Percentiles rank a stretch among this genome's conserved stretches.
Conservation (phyloP, 73 alveolate species). For the Tetrahymena borealis region DNA sequence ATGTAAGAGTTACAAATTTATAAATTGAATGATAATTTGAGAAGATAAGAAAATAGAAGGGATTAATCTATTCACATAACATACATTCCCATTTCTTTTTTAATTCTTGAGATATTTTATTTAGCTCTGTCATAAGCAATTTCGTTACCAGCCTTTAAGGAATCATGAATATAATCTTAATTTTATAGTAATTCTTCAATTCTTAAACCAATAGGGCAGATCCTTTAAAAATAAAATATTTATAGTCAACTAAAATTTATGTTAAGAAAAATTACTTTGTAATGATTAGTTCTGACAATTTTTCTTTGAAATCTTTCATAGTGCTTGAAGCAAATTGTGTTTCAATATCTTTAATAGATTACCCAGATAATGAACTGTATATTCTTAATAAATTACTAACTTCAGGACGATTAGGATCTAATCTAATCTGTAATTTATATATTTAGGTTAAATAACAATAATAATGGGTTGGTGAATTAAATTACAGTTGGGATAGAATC, state of each 20-base stretch:
- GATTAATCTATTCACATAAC: background rate
- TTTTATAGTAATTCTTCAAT: constrained; percentile 24
- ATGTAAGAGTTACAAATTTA: too few species aligned
- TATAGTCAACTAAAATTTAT: background rate
- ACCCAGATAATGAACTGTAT: constrained; percentile 52
- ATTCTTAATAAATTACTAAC: constrained; percentile 58
- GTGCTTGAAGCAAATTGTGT: constrained; percentile 39
- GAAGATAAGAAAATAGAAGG: too few species aligned
- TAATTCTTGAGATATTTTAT: constrained; percentile 5
- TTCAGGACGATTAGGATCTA: constrained; percentile 51
- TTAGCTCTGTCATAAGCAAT: constrained; percentile 7
- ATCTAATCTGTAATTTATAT: constrained; percentile 2
- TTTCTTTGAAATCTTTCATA: constrained; percentile 54
- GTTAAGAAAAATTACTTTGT: constrained; percentile 9
- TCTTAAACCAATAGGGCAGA: constrained; percentile 69
- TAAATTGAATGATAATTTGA: background rate
- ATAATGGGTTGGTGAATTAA: background rate
- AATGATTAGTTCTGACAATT: constrained; percentile 50
- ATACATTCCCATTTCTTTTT: constrained; percentile 18
- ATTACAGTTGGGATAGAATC: constrained; percentile 62
- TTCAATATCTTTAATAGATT: constrained; percentile 24
- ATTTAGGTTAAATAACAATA: too few species aligned
- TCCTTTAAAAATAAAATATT: background rate
- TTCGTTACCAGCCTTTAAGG: constrained; percentile 6
- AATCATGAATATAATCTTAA: constrained; percentile 8